Base-by-base conservation (phyloP, 2,329 filamentous ascomycete species). In the Gaeumannomyces tritici region DNA sequence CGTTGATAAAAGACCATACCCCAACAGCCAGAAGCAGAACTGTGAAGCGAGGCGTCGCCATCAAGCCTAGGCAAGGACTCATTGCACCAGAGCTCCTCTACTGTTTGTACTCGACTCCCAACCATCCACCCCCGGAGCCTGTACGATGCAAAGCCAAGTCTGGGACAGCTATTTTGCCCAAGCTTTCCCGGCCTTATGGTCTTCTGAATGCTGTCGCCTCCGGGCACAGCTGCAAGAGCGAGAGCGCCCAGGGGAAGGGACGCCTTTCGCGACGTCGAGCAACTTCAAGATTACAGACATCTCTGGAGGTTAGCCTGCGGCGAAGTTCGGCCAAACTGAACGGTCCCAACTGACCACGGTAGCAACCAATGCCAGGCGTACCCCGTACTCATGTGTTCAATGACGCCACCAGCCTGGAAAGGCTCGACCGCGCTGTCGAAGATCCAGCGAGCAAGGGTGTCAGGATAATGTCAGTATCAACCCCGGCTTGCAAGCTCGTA, bases 1-100 rank as follows among this genome's bases (percentile, higher is more conserved):
- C 15, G 13, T 21, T 42, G 35, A 42, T 42, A 42, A 42, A 61
- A 63, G 63, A 4, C 63, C 65, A n/a, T 62, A 42, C 3, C 61
- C 63, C 28, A 58, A 62, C 33, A 63, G 62, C 24, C 62, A 62
- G 3, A 57, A 65, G 47, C 51, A 24, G 8, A 59, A 61, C n/a
- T 62, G 63, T 9, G 57, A 65, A 15, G 63, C 62, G 18, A 63
- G 59, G 6, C 27, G 55, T 15, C 18, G 5, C 21, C 60, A 61
- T 60, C 12, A 47, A 11, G 29, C 59, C 7, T 42, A 4, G 12
- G 4, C 35, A 12, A 42, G 35, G 18, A 42, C 13, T 4, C 35
- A 42, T 21, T 21, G 35, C 15, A 21, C 2, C 35, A 42, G 31
- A 31, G 12, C 8, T 11, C 31, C 8, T 31, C 31, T 31, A 31